These are phyloP conservation scores for Naegleria lovaniensis DNA, from an alignment of 208 protist species.

Conservation along the genomic window DNA sequence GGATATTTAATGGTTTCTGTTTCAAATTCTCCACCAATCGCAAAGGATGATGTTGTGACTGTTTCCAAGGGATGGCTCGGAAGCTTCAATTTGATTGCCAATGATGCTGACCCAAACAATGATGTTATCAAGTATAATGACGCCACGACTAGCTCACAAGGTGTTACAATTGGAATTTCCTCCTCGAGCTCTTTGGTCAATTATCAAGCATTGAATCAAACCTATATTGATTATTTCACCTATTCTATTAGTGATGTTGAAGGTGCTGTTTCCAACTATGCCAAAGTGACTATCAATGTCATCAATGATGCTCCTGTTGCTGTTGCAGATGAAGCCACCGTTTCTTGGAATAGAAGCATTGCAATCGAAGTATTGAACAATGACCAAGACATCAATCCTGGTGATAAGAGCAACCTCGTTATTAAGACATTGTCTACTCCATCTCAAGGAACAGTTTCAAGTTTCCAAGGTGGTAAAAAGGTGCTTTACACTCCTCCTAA, in stretches of 20 bases:
- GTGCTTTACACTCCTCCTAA: not conserved
- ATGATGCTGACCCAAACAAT: conserved; percentile 16
- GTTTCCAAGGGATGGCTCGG: not conserved
- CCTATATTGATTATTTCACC: not conserved
- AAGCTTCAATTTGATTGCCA: not conserved
- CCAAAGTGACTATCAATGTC: not conserved
- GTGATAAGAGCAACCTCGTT: not conserved
- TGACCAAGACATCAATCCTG: conserved; percentile 9
- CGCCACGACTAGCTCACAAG: not conserved
- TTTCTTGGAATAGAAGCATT: not conserved
- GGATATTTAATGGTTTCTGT: not conserved
- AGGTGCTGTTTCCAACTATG: not conserved
- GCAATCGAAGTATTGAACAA: not conserved
- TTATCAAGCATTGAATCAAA: not conserved
- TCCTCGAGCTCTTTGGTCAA: not conserved
- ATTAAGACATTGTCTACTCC: not conserved
- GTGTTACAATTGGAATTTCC: not conserved
- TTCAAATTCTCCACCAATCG: conserved; percentile 1
- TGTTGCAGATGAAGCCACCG: not conserved
- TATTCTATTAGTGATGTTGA: not conserved
- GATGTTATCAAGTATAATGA: not conserved
- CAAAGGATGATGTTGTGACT: not conserved
- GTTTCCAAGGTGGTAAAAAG: not conserved
- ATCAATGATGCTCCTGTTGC: not conserved
- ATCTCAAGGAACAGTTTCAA: not conserved